Base-by-base conservation (phyloP, 2,329 filamentous ascomycete genomes). In the Sordariomycetes sp. region DNA sequence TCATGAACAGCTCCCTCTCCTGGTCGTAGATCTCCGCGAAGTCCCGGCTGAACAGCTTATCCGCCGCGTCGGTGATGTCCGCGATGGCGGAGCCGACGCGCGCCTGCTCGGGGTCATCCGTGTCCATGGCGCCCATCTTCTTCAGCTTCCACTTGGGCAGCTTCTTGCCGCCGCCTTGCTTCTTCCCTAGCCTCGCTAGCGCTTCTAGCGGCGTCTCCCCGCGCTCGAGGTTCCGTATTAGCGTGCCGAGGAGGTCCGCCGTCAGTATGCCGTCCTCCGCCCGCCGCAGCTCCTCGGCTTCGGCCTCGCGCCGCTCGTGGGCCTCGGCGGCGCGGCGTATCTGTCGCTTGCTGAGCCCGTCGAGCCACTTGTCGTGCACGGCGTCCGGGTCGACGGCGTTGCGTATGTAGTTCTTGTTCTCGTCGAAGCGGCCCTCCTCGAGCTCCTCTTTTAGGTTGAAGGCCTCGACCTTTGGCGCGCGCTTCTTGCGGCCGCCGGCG, bases 361-460 rank as follows among this genome's bases (percentile, higher is more conserved):
- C 89, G 22, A 99, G 74, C 94, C 94, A 99, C 35, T 81, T 82
- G 73, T 99, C 94, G 70, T 99, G 91, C 25, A 89, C 83, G 0
- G 92, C 90, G 64, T 97, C 91, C 0, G 90, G 90, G 65, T 99
- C 94, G 10, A 76, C 82, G 0, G 92, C 92, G 71, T 95, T 95
- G 59, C 94, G 85, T 52, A 99, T 84, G 69, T 86, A 99, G 70
- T 97, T 99, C 11, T 93, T 93, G 1, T 86, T 77, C 64, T 94
- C 88, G 69, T 99, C 94, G 66, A 97, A 99, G 12, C 85, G 81
- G 1, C 94, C 94, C 64, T 97, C 93, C 67, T 97, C 91, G 70
- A 95, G 86, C 71, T 99, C 94, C 14, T 82, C 76, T 60, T 83
- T 85, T 79, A 99, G 89, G 68, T 99, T 97, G 79, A 99, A 99